A percentile compares a stretch with the other conserved stretches of the same genome.
Evolutionary conservation across 768 basidiomycete genomes (phyloP).

Genomic region (Naematelia aurantialba): DNA sequence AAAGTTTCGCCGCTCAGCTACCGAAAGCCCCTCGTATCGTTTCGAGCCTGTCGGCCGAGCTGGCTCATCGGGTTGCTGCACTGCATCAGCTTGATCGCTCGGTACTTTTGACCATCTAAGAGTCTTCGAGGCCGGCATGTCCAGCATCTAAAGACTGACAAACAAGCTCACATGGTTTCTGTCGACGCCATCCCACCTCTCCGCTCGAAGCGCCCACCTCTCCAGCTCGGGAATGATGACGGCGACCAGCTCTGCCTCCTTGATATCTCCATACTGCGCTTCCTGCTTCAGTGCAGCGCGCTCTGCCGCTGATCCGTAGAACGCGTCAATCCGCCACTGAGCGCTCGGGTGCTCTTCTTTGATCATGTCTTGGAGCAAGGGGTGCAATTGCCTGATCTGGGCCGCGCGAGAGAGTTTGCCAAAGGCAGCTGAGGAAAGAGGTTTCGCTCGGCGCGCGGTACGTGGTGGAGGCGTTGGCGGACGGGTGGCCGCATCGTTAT

Average conservation of each 20-base stretch:
- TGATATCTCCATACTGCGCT: slow-evolving; percentile 25
- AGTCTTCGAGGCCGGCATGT: too few relatives aligned
- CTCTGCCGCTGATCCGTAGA: slow-evolving; percentile 10
- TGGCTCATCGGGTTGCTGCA: slow-evolving; percentile 10
- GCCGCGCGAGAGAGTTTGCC: slow-evolving; percentile 4
- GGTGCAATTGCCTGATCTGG: slow-evolving; percentile 27
- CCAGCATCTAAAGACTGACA: too few relatives aligned
- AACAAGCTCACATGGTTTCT: not conserved
- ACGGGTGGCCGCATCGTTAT: slow-evolving; percentile 2
- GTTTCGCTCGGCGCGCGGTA: not conserved
- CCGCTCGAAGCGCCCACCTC: slow-evolving; percentile 30
- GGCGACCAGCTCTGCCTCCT: slow-evolving; percentile 17
- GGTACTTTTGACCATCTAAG: too few relatives aligned
- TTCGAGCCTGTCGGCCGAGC: slow-evolving; percentile 25
- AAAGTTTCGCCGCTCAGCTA: slow-evolving; percentile 8
- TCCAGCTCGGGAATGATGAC: slow-evolving; percentile 34
- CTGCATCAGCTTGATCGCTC: not conserved
- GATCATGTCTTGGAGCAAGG: slow-evolving; percentile 28
- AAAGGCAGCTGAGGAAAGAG: not conserved
- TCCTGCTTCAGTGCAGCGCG: not conserved
- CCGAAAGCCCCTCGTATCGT: slow-evolving; percentile 23
- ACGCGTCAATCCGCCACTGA: slow-evolving; percentile 27
- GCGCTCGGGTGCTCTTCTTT: slow-evolving; percentile 29
- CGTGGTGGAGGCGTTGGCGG: slow-evolving; percentile 2
- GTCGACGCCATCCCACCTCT: slow-evolving; percentile 2